phyloP scores from a whole-genome alignment of 352 stramenopile genomes.

The Pythium myriotylum region DNA sequence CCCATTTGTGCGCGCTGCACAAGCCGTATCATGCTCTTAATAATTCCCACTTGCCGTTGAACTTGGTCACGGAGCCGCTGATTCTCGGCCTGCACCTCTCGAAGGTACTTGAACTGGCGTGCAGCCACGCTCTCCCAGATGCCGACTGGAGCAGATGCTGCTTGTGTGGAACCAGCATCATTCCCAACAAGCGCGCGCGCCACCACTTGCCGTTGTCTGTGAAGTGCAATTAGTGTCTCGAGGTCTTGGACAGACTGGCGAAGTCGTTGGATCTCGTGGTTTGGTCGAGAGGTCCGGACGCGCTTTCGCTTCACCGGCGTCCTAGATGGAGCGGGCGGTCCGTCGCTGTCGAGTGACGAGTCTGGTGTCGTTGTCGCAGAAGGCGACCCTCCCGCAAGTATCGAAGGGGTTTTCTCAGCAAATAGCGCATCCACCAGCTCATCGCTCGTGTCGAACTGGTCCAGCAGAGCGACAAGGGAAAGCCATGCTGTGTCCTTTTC shows the following conservation, averaged over 20 bases:
- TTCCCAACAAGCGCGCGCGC: background rate
- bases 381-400: background rate
- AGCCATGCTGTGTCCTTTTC: constrained; percentile 2
- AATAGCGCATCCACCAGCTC: constrained; percentile 9
- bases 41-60: background rate
- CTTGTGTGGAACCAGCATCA: background rate
- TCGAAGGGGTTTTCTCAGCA: background rate
- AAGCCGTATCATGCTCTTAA: constrained; percentile 1
- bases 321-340: no score
- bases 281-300: constrained; percentile 3
- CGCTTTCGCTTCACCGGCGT: constrained; percentile 8
- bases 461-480: background rate
- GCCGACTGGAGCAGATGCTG: no score
- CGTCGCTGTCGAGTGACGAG: background rate
- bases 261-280: constrained; percentile 13
- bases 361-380: background rate
- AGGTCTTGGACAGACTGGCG: constrained; percentile 8
- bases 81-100: constrained; percentile 6
- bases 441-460: background rate
- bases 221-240: constrained; percentile 3
- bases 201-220: background rate
- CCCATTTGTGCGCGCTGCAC: background rate
- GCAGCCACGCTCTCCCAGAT: constrained; percentile 6
- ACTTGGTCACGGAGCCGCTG: constrained; percentile 13
- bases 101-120: constrained; percentile 16